Evolutionary conservation across 768 basidiomycete species (phyloP).

Genomic region (Suillus tomentosus): DNA sequence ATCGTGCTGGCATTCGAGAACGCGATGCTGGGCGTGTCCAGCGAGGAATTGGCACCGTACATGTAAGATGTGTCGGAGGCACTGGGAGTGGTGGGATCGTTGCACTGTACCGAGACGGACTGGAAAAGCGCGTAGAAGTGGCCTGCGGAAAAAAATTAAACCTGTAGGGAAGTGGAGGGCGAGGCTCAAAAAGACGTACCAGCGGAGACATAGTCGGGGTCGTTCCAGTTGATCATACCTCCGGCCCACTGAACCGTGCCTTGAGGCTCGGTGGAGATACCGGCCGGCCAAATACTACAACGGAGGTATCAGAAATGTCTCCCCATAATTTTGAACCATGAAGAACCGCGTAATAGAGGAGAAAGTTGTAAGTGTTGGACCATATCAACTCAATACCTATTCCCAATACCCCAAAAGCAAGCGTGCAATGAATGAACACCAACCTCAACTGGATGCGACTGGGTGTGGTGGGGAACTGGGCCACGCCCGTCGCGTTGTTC

Average conservation of each 20-base stretch:
- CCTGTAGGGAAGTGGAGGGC: slow-evolving; percentile 5
- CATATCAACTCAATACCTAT: background rate
- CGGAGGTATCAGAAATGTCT: slow-evolving; percentile 1
- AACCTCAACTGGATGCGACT: slow-evolving; percentile 81
- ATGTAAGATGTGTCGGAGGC: slow-evolving; percentile 62
- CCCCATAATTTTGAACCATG: background rate
- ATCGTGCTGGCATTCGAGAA: slow-evolving; percentile 62
- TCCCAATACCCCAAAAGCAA: background rate
- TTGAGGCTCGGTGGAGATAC: slow-evolving; percentile 55
- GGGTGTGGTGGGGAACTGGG: slow-evolving; percentile 74
- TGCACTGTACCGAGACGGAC: slow-evolving; percentile 65
- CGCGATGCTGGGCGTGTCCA: slow-evolving; percentile 52
- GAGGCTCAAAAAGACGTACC: slow-evolving; percentile 36
- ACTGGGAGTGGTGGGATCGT: slow-evolving; percentile 45
- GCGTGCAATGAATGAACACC: slow-evolving; percentile 15
- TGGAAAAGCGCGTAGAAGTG: slow-evolving; percentile 71
- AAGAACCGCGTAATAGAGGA: slow-evolving; percentile 8
- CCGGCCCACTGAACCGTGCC: slow-evolving; percentile 83
- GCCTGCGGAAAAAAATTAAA: slow-evolving; percentile 35
- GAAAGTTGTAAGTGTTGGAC: too few relatives aligned
- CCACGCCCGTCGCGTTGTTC: slow-evolving; percentile 51
- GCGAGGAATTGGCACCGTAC: slow-evolving; percentile 57
- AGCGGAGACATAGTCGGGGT: slow-evolving; percentile 74
- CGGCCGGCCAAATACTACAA: slow-evolving; percentile 77
- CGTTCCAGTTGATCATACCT: slow-evolving; percentile 79